Base-by-base conservation (phyloP, 2,329 filamentous ascomycete genomes). In the Phialocephala sp. region DNA sequence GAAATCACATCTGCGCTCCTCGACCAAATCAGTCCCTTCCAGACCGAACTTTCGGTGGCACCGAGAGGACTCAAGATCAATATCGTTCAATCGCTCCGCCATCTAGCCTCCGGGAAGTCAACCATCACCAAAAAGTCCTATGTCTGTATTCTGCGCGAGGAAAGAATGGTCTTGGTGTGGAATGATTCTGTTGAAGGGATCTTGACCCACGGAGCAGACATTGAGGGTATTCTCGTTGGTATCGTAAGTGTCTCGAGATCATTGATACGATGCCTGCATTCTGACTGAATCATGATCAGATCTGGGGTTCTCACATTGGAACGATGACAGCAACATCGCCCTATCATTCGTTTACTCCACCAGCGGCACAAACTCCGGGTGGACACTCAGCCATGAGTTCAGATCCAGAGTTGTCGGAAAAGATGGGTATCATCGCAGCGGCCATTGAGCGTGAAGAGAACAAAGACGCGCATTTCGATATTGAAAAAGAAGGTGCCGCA, bases 1-100 rank as follows among this genome's bases (percentile, higher is more conserved):
- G 78, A 82, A 54, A 80, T 82, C 63, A 80, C 81, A 24, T 76
- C 79, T 27, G 79, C 66, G n/a, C 63, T 71, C 35, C 59, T 71
- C 41, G 68, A 67, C 35, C 68, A 69, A n/a, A 65, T 71, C 36
- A 60, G 57, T 9, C 69, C 69, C 22, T 68, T 67, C 45, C 69
- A 71, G 43, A 66, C 65, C 2, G 69, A 69, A 37, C n/a, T 71
- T 1, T 59, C 63, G 41, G 60, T 71, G 5, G 50, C 64, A 4
- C 62, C 64, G 1, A 62, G 60, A 47, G 66, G 66, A 4, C 58
- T 68, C 20, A 69, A 52, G 56, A 62, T 71, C 22, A 60, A 62
- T 37, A 81, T 85, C 45, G 79, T 78, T 14, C 79, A 82, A 60
- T 85, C 85, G 6, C 77, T 87, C 18, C 79, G 81, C 62, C 84